Evolutionary conservation across 2,329 filamentous ascomycete species (phyloP).

Genomic region (Ceratocystis huliohia): DNA sequence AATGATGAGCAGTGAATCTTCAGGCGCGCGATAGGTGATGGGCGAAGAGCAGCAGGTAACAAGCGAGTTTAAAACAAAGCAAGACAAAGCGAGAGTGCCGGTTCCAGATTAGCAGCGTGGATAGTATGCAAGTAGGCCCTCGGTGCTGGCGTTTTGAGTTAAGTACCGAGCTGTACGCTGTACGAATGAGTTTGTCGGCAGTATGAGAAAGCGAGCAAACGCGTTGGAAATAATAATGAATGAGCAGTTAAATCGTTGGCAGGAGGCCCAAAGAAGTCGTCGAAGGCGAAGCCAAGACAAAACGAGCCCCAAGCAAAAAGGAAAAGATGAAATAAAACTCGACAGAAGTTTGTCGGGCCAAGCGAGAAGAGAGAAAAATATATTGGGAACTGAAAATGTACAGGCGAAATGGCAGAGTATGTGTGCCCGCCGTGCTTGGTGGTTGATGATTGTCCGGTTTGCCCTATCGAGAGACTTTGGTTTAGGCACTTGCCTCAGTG

Average conservation of each 20-base stretch:
- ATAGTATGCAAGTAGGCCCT: no score
- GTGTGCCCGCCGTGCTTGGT: not conserved
- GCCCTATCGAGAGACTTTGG: not conserved
- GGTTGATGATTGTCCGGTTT: not conserved
- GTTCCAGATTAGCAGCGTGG: no score
- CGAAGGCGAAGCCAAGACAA: not conserved
- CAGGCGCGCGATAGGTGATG: not conserved
- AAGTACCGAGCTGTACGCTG: no score
- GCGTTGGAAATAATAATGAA: not conserved
- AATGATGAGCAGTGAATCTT: not conserved
- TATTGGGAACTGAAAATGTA: not conserved
- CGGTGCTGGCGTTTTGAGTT: no score
- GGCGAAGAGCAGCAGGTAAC: not conserved
- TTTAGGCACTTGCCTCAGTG: not conserved
- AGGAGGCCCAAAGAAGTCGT: not conserved
- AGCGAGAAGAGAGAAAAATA: not conserved
- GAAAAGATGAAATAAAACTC: not conserved
- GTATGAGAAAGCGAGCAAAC: not conserved
- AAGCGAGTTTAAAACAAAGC: no score
- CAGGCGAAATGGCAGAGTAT: not conserved
- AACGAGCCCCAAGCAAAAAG: not conserved
- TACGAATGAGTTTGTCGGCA: no score
- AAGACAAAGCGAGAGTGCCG: no score
- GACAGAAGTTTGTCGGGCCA: not conserved
- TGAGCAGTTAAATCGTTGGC: not conserved